These are phyloP conservation scores for Pezicula radicicola DNA, from an alignment of 2,329 filamentous ascomycete species.

Conservation along the genomic window DNA sequence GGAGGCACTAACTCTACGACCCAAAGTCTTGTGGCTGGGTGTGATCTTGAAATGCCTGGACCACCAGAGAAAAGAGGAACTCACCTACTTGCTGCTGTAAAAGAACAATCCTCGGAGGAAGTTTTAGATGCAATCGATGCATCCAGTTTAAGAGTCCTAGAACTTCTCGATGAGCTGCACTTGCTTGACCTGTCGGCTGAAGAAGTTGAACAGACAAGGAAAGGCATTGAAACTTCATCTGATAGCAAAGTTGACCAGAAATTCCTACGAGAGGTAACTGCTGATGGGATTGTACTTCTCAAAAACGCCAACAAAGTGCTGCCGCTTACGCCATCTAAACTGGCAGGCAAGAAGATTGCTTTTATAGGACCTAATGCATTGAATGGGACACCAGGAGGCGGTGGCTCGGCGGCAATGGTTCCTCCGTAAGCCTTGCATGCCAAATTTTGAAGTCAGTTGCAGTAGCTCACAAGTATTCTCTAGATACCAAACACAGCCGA, in stretches of 20 bases:
- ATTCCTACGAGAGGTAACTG: constrained; percentile 39
- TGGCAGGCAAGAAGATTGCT: constrained; percentile 30
- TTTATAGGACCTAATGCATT: constrained; percentile 53
- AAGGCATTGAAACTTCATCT: constrained; percentile 9
- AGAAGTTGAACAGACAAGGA: background rate
- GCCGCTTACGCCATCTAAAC: constrained; percentile 9
- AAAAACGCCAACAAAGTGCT: constrained; percentile 18
- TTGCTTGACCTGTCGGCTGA: background rate
- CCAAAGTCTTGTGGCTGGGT: constrained; percentile 21
- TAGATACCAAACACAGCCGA: constrained; percentile 19
- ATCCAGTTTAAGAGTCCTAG: constrained; percentile 1
- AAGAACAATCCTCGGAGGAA: background rate
- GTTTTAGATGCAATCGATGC: constrained; percentile 1
- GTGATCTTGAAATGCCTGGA: constrained; percentile 31
- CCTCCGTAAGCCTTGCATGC: constrained; percentile 13
- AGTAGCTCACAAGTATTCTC: no score
- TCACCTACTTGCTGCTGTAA: constrained; percentile 6
- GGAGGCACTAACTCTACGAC: constrained; percentile 25
- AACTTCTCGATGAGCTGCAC: background rate
- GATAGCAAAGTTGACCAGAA: constrained; percentile 20
- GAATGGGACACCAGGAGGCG: constrained; percentile 24
- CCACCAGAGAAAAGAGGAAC: constrained; percentile 16
- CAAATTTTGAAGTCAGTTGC: no score
- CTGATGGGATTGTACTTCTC: constrained; percentile 18
- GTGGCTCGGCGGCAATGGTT: constrained; percentile 26